These are phyloP conservation scores for Sphagnum contortum DNA, from an alignment of 225 moss, liverwort and hornwort species.

Conservation along the genomic window DNA sequence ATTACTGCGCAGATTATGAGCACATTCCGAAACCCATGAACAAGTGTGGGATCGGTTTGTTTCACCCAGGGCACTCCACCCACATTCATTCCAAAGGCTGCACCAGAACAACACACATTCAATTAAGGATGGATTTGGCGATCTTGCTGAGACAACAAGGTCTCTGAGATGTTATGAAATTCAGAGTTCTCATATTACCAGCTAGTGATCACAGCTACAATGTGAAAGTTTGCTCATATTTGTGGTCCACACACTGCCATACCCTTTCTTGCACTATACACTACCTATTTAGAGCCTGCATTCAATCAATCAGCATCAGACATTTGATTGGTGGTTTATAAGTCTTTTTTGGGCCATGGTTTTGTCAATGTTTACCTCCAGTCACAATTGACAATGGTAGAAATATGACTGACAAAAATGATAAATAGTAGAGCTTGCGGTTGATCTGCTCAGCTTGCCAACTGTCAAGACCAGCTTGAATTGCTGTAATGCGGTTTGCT, in stretches of 20 bases:
- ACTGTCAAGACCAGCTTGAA: conserved; percentile 87
- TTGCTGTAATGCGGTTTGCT: conserved; percentile 75
- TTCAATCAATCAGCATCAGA: too few species aligned
- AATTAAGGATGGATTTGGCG: background rate
- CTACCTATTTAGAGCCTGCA: conserved; percentile 34
- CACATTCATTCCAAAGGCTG: conserved; percentile 96
- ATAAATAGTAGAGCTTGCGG: conserved; percentile 90
- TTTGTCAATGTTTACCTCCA: conserved; percentile 39
- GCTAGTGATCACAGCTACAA: too few species aligned
- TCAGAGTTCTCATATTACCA: too few species aligned
- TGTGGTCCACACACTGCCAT: too few species aligned
- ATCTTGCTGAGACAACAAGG: too few species aligned
- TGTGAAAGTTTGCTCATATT: too few species aligned
- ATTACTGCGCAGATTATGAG: conserved; percentile 64
- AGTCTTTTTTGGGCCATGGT: too few species aligned
- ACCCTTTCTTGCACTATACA: too few species aligned
- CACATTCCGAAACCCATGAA: conserved; percentile 75
- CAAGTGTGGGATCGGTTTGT: conserved; percentile 37
- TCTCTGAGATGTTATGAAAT: too few species aligned
- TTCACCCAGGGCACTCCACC: conserved; percentile 92
- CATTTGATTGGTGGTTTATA: too few species aligned
- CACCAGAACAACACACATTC: conserved; percentile 56
- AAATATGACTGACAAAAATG: conserved; percentile 80
- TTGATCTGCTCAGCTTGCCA: conserved; percentile 98
- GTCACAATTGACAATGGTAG: conserved; percentile 89